These are phyloP conservation scores for Thuidium tamariscinum DNA, from an alignment of 225 moss, liverwort and hornwort species.

Conservation along the genomic window DNA sequence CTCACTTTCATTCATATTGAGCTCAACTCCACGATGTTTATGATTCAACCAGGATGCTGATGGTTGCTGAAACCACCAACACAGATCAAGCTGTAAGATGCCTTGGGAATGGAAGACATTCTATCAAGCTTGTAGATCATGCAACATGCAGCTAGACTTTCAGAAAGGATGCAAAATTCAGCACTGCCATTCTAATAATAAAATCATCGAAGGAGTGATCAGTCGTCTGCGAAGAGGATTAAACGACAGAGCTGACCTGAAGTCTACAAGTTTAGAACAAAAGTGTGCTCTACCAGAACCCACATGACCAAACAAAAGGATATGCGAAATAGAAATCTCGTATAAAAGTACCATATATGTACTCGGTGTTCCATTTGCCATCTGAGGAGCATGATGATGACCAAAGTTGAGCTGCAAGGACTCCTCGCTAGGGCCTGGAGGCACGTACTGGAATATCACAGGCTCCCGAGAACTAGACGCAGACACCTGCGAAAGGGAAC, in stretches of 20 bases:
- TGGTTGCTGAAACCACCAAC: conserved; percentile 47
- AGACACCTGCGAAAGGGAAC: conserved; percentile 28
- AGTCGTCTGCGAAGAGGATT: background rate
- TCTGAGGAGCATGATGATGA: conserved; percentile 42
- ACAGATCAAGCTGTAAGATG: background rate
- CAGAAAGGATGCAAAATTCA: background rate
- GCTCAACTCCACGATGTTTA: conserved; percentile 70
- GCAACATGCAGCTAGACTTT: background rate
- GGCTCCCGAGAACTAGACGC: conserved; percentile 62
- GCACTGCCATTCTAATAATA: background rate
- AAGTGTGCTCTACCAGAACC: background rate
- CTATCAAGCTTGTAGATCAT: background rate
- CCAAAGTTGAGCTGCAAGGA: conserved; percentile 25
- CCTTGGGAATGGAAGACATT: background rate
- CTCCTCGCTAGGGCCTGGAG: conserved; percentile 68
- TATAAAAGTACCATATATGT: conserved; percentile 57
- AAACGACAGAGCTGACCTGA: background rate
- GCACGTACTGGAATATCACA: conserved; percentile 81
- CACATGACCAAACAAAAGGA: background rate
- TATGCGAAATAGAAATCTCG: background rate
- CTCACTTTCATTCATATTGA: conserved; percentile 74
- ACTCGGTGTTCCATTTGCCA: conserved; percentile 73
- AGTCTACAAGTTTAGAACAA: background rate
- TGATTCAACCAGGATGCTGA: conserved; percentile 81
- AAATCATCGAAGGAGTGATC: background rate